A percentile compares a stretch with the other conserved stretches of the same genome.
Evolutionary conservation across 2,329 filamentous ascomycete species (phyloP).

Genomic region (Daldinia sp.): DNA sequence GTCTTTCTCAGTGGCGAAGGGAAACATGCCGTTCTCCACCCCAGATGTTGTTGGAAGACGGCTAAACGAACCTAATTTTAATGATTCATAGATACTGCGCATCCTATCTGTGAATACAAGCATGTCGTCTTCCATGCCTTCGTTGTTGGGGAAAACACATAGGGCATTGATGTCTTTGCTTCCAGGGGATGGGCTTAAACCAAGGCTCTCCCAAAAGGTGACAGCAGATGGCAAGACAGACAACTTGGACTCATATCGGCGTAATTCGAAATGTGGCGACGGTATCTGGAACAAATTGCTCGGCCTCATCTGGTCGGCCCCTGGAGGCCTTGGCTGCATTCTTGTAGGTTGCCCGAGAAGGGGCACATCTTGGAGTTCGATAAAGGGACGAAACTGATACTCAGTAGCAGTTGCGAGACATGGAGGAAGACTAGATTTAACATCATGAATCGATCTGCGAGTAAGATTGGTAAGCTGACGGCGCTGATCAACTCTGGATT

Average conservation of each 20-base stretch:
- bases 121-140: conserved; percentile 71
- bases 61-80: conserved; percentile 77
- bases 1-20: conserved; percentile 63
- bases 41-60: conserved; percentile 59
- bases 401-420: conserved; percentile 58
- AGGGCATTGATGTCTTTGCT: conserved; percentile 77
- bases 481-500: conserved; percentile 52
- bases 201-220: conserved; percentile 84
- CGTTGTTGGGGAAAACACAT: conserved; percentile 76
- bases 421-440: conserved; percentile 59
- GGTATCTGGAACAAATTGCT: conserved; percentile 72
- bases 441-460: conserved; percentile 63
- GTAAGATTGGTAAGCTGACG: conserved; percentile 59
- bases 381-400: conserved; percentile 62
- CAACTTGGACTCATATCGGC: conserved; percentile 75
- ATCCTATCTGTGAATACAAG: conserved; percentile 75
- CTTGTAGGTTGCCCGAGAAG: conserved; percentile 65
- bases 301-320: conserved; percentile 62
- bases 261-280: conserved; percentile 78
- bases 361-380: conserved; percentile 70
- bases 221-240: conserved; percentile 81
- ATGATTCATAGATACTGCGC: conserved; percentile 77
- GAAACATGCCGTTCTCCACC: conserved; percentile 62
- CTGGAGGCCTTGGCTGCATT: conserved; percentile 62
- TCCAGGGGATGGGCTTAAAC: conserved; percentile 77